phyloP scores from a whole-genome alignment of 495 filamentous ascomycete genomes.

The Neohortaea acidophila region DNA sequence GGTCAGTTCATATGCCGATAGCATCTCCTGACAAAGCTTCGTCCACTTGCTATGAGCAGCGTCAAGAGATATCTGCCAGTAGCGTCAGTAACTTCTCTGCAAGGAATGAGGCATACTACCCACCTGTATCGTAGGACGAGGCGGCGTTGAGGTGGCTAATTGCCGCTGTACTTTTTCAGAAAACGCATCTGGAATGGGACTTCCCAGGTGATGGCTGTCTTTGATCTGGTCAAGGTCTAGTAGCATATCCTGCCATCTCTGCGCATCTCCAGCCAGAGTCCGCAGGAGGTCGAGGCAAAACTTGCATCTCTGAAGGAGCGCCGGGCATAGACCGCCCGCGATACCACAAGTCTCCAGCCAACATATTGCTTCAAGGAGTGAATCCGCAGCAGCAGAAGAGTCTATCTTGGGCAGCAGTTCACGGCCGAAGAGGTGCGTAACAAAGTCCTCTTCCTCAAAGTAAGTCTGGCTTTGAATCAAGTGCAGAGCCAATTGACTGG shows the following conservation, averaged over 20 bases:
- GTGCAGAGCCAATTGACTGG: slow-evolving; percentile 63
- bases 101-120: background rate
- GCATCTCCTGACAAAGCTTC: slow-evolving; percentile 56
- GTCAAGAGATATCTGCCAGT: slow-evolving; percentile 44
- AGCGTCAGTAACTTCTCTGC: background rate
- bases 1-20: slow-evolving; percentile 29
- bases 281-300: slow-evolving; percentile 37
- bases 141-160: slow-evolving; percentile 82
- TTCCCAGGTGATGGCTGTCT: slow-evolving; percentile 45
- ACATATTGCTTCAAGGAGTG: slow-evolving; percentile 44
- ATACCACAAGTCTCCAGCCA: slow-evolving; percentile 33
- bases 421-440: slow-evolving; percentile 74
- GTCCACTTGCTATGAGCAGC: slow-evolving; percentile 56
- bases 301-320: slow-evolving; percentile 45
- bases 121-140: slow-evolving; percentile 61
- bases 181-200: slow-evolving; percentile 58
- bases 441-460: slow-evolving; percentile 97
- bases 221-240: slow-evolving; percentile 27
- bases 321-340: slow-evolving; percentile 20
- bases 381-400: slow-evolving; percentile 36
- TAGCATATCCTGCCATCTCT: slow-evolving; percentile 5
- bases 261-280: background rate
- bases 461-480: slow-evolving; percentile 63
- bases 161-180: slow-evolving; percentile 80
- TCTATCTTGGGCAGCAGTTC: slow-evolving; percentile 52